Evolutionary conservation across 768 basidiomycete species (phyloP).

Genomic region (Kwoniella mangroviensis): DNA sequence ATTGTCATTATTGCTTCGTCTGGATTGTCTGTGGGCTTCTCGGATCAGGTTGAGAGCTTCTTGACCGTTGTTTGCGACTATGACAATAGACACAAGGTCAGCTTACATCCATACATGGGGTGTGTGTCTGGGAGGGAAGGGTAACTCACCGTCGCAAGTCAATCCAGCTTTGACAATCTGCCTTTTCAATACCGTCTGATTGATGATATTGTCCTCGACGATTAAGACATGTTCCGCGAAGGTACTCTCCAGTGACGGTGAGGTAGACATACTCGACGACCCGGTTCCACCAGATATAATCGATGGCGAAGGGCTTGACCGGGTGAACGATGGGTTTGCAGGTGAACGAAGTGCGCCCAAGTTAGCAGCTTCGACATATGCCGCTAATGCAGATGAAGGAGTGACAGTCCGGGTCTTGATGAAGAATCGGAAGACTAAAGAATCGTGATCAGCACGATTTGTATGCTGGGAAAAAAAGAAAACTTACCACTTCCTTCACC

Average conservation of each 20-base stretch:
- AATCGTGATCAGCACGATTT: background rate
- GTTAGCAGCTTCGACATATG: constrained; percentile 20
- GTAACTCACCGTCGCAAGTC: constrained; percentile 47
- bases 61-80: constrained; percentile 50
- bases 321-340: background rate
- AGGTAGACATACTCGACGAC: constrained; percentile 13
- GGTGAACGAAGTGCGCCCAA: constrained; percentile 12
- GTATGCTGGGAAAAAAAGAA: background rate
- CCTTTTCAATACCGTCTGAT: constrained; percentile 52
- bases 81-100: background rate
- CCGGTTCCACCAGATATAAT: constrained; percentile 20
- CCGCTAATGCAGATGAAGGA: constrained; percentile 23
- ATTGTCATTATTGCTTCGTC: constrained; percentile 21
- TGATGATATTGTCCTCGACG: constrained; percentile 56
- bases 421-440: constrained; percentile 50
- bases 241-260: constrained; percentile 11
- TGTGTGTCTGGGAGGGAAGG: background rate
- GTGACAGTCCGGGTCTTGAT: constrained; percentile 44
- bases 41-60: constrained; percentile 50
- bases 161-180: constrained; percentile 53
- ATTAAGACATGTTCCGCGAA: constrained; percentile 37
- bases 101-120: background rate
- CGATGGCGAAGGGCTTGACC: constrained; percentile 8
- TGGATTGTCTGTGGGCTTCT: constrained; percentile 35
- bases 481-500: constrained; percentile 46